Evolutionary conservation across 73 alveolate genomes (phyloP).

Genomic region (Diophrys sp.): DNA sequence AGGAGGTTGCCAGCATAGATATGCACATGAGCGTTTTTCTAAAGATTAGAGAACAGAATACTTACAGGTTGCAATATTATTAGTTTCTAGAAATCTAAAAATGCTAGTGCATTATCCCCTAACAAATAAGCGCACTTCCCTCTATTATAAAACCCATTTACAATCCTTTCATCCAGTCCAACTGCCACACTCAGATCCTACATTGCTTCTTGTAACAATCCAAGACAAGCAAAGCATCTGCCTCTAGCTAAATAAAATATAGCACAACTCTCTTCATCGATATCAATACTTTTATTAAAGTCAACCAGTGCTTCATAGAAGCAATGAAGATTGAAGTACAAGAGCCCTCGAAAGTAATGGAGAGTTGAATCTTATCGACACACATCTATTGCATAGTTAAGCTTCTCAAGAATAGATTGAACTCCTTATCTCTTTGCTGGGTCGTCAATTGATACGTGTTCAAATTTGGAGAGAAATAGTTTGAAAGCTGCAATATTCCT

Average conservation of each 20-base stretch:
- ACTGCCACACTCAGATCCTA: constrained; percentile 56
- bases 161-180: constrained; percentile 43
- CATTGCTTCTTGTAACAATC: constrained; percentile 64
- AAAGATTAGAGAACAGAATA: constrained; percentile 7
- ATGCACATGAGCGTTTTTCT: constrained; percentile 67
- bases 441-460: constrained; percentile 15
- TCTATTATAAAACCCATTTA: constrained; percentile 48
- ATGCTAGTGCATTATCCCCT: constrained; percentile 61
- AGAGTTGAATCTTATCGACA: constrained; percentile 28
- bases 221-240: constrained; percentile 55
- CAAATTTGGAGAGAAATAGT: constrained; percentile 8
- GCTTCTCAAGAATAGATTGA: constrained; percentile 1
- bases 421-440: not conserved
- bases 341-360: constrained; percentile 52
- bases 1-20: constrained; percentile 69
- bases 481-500: constrained; percentile 16
- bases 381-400: constrained; percentile 46
- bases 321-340: constrained; percentile 41
- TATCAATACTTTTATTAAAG: constrained; percentile 60
- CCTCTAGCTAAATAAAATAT: constrained; percentile 56
- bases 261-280: constrained; percentile 61
- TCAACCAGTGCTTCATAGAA: constrained; percentile 63
- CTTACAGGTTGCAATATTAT: constrained; percentile 65
- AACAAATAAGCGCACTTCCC: constrained; percentile 65
- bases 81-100: constrained; percentile 57